Evolutionary conservation across 352 stramenopile genomes (phyloP).

Genomic region (Phytophthora megakarya): DNA sequence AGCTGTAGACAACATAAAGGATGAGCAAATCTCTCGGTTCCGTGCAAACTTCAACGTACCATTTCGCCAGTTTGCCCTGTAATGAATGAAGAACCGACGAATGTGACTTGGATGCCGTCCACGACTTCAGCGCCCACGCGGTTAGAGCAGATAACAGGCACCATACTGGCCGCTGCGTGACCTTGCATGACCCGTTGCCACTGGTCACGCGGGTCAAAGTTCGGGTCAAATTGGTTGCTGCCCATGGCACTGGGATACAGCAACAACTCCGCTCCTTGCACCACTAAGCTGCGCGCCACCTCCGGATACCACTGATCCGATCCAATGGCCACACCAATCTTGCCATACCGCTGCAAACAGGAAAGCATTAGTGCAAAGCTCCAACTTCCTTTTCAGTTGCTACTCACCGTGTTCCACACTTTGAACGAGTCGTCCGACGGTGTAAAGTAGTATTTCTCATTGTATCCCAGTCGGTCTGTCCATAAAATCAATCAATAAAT

Average conservation of each 20-base stretch:
- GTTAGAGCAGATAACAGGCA: slow-evolving; percentile 92
- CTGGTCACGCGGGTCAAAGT: slow-evolving; percentile 86
- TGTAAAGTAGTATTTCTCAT: slow-evolving; percentile 94
- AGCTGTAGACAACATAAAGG: slow-evolving; percentile 45
- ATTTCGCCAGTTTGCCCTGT: slow-evolving; percentile 91
- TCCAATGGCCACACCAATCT: slow-evolving; percentile 89
- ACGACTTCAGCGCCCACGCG: slow-evolving; percentile 85
- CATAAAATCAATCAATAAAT: neutral
- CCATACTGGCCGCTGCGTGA: slow-evolving; percentile 89
- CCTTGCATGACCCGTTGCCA: slow-evolving; percentile 94
- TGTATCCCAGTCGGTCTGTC: slow-evolving; percentile 87
- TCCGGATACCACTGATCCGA: slow-evolving; percentile 95
- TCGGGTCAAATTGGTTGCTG: slow-evolving; percentile 88
- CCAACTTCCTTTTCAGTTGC: too few species aligned
- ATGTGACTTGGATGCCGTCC: slow-evolving; percentile 86
- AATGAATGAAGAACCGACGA: slow-evolving; percentile 93
- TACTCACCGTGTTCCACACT: slow-evolving; percentile 86
- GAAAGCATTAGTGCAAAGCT: neutral
- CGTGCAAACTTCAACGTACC: slow-evolving; percentile 35
- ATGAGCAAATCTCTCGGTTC: neutral
- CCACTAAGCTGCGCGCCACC: slow-evolving; percentile 82
- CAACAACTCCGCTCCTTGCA: slow-evolving; percentile 90
- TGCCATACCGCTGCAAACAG: slow-evolving; percentile 82
- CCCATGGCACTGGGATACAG: slow-evolving; percentile 84
- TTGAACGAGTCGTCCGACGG: slow-evolving; percentile 89